Evolutionary conservation across 495 filamentous ascomycete genomes (phyloP).

Genomic region (Acidomyces sp.): DNA sequence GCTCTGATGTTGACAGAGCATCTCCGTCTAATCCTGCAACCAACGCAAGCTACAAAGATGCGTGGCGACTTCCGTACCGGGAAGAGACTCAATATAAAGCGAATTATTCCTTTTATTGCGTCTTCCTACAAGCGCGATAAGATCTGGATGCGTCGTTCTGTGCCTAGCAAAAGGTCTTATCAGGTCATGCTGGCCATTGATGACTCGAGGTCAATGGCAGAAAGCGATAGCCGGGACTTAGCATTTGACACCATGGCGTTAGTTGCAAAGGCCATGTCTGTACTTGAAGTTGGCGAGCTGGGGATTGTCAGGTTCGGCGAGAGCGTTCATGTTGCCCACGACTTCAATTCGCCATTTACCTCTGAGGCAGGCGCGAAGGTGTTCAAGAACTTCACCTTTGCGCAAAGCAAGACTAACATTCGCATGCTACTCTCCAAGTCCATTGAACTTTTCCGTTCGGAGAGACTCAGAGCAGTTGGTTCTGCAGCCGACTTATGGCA

Average conservation of each 20-base stretch:
- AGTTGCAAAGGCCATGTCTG: conserved; percentile 66
- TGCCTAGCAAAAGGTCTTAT: conserved; percentile 84
- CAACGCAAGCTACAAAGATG: conserved; percentile 88
- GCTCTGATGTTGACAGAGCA: conserved; percentile 83
- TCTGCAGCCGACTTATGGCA: conserved; percentile 87
- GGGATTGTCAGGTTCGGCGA: conserved; percentile 82
- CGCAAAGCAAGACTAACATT: conserved; percentile 75
- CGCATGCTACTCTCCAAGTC: conserved; percentile 59
- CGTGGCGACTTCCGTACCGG: conserved; percentile 95
- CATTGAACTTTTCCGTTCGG: conserved; percentile 68
- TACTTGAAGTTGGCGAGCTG: conserved; percentile 87
- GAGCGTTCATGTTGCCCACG: conserved; percentile 73
- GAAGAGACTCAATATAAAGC: conserved; percentile 96
- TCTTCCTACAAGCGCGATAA: conserved; percentile 96
- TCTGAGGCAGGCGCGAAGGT: conserved; percentile 69
- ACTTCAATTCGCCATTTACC: conserved; percentile 71
- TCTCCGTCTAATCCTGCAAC: conserved; percentile 85
- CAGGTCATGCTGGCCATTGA: conserved; percentile 96
- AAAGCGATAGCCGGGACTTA: conserved; percentile 51
- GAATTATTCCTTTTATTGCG: conserved; percentile 97
- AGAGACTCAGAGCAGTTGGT: conserved; percentile 45
- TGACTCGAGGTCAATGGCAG: conserved; percentile 85
- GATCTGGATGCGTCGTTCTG: conserved; percentile 93
- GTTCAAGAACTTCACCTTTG: conserved; percentile 74
- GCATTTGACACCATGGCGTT: conserved; percentile 89